Evolutionary conservation across 2,329 filamentous ascomycete species (phyloP).

Genomic region (Cladosporium colombiae): DNA sequence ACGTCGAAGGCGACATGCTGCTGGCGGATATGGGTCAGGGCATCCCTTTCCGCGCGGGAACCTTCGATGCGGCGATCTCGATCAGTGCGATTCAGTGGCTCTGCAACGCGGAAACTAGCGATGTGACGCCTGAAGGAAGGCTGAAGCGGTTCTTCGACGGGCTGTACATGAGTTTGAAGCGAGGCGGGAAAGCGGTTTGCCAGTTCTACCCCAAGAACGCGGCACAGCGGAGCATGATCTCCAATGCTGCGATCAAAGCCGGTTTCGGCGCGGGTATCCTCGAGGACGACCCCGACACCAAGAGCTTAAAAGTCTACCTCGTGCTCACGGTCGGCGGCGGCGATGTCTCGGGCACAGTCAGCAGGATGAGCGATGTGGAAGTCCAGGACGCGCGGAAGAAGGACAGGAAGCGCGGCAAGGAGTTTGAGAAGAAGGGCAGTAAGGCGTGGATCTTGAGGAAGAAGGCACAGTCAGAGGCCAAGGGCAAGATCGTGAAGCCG

Average conservation of each 20-base stretch:
- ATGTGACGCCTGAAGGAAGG: constrained; percentile 76
- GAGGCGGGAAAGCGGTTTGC: constrained; percentile 87
- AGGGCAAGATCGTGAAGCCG: constrained; percentile 91
- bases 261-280: constrained; percentile 94
- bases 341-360: constrained; percentile 82
- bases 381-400: constrained; percentile 69
- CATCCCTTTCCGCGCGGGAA: constrained; percentile 86
- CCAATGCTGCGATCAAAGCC: constrained; percentile 82
- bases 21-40: constrained; percentile 95
- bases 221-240: constrained; percentile 88
- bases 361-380: constrained; percentile 81
- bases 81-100: constrained; percentile 98
- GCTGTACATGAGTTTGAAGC: constrained; percentile 77
- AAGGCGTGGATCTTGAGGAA: constrained; percentile 83
- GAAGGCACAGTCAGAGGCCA: constrained; percentile 90
- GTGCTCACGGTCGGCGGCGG: constrained; percentile 86
- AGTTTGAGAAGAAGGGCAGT: constrained; percentile 70
- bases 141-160: constrained; percentile 89
- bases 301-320: constrained; percentile 94
- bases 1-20: constrained; percentile 91
- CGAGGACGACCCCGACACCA: constrained; percentile 94
- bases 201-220: constrained; percentile 99
- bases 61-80: constrained; percentile 91
- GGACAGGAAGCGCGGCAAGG: constrained; percentile 51
- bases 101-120: constrained; percentile 81